A percentile compares a stretch with the other conserved stretches of the same genome.
phyloP scores from a whole-genome alignment of 176 grass and related monocot genomes.

The Rhynchospora pubera region DNA sequence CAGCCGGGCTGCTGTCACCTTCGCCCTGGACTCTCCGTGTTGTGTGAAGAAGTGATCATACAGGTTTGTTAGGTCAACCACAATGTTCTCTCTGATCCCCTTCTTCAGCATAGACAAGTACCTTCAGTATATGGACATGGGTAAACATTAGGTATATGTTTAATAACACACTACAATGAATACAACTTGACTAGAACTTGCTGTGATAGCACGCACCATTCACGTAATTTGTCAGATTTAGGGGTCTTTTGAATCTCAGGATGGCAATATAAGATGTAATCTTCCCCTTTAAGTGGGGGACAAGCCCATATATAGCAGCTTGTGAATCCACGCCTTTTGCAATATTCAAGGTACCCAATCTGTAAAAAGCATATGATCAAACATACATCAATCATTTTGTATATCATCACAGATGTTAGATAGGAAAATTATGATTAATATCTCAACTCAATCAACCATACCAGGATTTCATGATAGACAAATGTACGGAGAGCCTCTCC shows the following conservation, averaged over 20 bases:
- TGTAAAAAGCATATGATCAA: conserved; percentile 26
- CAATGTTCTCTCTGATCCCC: conserved; percentile 83
- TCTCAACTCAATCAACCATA: conserved; percentile 32
- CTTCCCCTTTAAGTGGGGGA: conserved; percentile 97
- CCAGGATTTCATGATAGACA: conserved; percentile 99
- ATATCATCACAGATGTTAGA: background rate
- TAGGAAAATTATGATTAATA: conserved; percentile 25
- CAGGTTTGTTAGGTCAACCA: conserved; percentile 87
- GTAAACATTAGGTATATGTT: background rate
- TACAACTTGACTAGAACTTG: background rate
- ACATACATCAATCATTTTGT: conserved; percentile 19
- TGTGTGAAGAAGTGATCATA: conserved; percentile 87
- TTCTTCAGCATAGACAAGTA: conserved; percentile 97
- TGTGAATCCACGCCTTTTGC: conserved; percentile 96
- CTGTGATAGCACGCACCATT: conserved; percentile 59
- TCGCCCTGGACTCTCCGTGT: conserved; percentile 79
- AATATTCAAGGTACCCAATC: conserved; percentile 99
- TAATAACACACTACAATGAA: background rate
- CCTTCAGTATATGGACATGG: conserved; percentile 33
- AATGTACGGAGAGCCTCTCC: conserved; percentile 91
- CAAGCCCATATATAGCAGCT: conserved; percentile 99
- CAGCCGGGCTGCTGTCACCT: conserved; percentile 86
- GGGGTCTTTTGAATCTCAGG: conserved; percentile 99
- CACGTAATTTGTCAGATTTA: conserved; percentile 96
- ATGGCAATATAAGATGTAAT: conserved; percentile 99